These are phyloP conservation scores for Corchorus olitorius DNA, from an alignment of 345 rosid species.

Conservation along the genomic window DNA sequence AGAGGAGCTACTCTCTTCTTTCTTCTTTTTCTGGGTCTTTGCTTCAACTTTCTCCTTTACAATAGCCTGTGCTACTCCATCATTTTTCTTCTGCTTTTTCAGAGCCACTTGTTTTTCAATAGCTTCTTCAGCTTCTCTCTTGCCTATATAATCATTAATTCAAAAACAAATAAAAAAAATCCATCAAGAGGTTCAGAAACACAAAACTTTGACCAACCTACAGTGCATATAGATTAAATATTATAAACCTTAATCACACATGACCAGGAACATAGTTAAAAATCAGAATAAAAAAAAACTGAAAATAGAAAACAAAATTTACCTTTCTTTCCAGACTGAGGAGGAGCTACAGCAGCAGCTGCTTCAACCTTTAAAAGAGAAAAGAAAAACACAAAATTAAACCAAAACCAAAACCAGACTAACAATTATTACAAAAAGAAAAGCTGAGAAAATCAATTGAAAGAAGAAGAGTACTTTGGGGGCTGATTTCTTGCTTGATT, in stretches of 20 bases:
- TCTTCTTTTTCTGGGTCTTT: slow-evolving; percentile 17
- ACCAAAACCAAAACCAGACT: neutral
- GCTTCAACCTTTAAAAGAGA: slow-evolving; percentile 15
- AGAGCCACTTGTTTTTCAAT: slow-evolving; percentile 5
- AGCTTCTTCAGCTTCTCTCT: slow-evolving; percentile 18
- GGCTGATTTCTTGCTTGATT: slow-evolving; percentile 15
- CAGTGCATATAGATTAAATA: neutral
- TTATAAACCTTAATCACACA: neutral
- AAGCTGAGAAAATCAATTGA: neutral
- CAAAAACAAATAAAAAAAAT: too few relatives aligned
- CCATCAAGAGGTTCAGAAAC: neutral
- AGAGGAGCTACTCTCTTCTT: neutral
- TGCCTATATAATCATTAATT: neutral
- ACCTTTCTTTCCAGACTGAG: slow-evolving; percentile 22
- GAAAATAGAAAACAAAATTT: neutral
- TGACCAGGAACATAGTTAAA: neutral
- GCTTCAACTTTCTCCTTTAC: slow-evolving; percentile 13
- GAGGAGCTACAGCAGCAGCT: slow-evolving; percentile 11
- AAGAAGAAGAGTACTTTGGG: slow-evolving; percentile 1
- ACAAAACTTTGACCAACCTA: neutral
- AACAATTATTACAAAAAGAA: neutral
- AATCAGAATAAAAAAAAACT: neutral
- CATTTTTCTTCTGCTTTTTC: slow-evolving; percentile 19
- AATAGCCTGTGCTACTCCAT: slow-evolving; percentile 12
- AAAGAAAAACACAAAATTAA: slow-evolving; percentile 3